Evolutionary conservation across 352 stramenopile genomes (phyloP).

Genomic region (Pythium sp.): DNA sequence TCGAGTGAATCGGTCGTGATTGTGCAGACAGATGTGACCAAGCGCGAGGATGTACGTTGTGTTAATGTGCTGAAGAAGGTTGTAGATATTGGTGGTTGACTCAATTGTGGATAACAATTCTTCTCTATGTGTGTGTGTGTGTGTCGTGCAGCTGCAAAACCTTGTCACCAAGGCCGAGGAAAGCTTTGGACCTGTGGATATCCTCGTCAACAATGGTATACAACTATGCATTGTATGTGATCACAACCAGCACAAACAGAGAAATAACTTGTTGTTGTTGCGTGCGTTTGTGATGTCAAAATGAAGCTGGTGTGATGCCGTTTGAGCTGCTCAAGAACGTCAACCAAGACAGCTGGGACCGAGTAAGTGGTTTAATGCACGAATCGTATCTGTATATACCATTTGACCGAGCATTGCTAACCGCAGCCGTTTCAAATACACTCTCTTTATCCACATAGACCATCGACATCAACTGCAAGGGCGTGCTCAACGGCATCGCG

Average conservation of each 20-base stretch:
- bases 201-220: conserved; percentile 88
- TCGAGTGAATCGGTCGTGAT: conserved; percentile 35
- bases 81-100: background rate
- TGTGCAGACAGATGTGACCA: conserved; percentile 64
- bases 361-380: conserved; percentile 7
- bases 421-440: background rate
- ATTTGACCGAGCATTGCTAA: background rate
- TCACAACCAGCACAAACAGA: background rate
- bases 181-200: conserved; percentile 73
- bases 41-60: conserved; percentile 44
- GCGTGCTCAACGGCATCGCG: conserved; percentile 85
- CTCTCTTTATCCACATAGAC: conserved; percentile 27
- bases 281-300: background rate
- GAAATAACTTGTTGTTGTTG: background rate
- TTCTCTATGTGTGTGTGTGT: background rate
- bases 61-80: too few relatives aligned
- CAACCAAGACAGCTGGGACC: conserved; percentile 91
- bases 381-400: background rate
- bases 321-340: conserved; percentile 90
- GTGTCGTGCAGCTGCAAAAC: conserved; percentile 34
- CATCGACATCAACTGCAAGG: conserved; percentile 94
- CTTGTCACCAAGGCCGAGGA: conserved; percentile 60
- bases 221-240: background rate
- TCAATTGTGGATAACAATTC: background rate
- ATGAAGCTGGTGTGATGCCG: conserved; percentile 89